Base-by-base conservation (phyloP, 2,329 filamentous ascomycete genomes). In the Sclerotinia minor region DNA sequence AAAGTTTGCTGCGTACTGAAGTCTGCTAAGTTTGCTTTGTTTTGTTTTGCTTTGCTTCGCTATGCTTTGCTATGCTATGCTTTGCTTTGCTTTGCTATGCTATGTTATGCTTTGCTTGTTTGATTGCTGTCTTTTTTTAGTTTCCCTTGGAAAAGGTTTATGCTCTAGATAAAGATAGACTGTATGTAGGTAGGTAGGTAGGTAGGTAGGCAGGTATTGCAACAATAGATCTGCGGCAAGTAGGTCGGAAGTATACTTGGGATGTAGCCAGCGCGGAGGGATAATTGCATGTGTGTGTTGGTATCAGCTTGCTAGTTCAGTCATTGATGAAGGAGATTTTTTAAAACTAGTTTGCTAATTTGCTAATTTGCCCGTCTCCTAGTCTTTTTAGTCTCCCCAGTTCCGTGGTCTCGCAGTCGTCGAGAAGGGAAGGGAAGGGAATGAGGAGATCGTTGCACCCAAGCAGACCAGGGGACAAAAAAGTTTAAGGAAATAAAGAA, bases 201-300 rank as follows among this genome's bases (percentile, higher is more conserved):
- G 24, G 49, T 44, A 61, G 35, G 11, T 38, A 13, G 4, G 32
- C 47, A 61, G 24, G 49, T 44, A 61, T 67, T 44, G 47, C 49
- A 67, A 44, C 64, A 47, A 61, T 17, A 45, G 29, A 44, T 45
- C 32, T 35, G 55, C 65, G 24, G 47, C 45, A 52, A 32, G 21
- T 24, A 52, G 24, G 17, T 53, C 65, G 65, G 65, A 67, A 61
- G 35, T 61, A 67, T 60, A 66, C 64, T 66, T 66, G 44, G n/a
- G 44, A 60, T 66, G 64, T 44, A 32, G 64, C 57, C 57, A 66
- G 54, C 24, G 57, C 45, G 44, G 45, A 53, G 38, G 65, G 65
- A 60, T 61, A 35, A 53, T 61, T 67, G 65, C 65, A 67, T 67
- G 55, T 61, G 19, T 52, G 32, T 55, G 13, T 44, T 44, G 55